Conservation (phyloP, 306 rosid species). For the Prunus mira region DNA sequence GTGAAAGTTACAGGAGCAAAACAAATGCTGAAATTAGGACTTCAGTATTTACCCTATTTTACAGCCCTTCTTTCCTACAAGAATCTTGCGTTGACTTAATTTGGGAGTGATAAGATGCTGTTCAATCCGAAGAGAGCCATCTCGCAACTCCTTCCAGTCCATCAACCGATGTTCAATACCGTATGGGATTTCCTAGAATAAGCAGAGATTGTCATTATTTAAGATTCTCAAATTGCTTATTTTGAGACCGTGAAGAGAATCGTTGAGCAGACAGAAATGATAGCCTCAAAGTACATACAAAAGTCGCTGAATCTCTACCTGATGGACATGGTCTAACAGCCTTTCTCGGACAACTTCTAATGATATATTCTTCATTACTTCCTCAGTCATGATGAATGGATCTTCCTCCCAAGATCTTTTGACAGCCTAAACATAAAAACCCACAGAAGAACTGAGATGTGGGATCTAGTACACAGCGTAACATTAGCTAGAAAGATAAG, state of each 20-base stretch:
- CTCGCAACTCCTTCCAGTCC: conserved; percentile 89
- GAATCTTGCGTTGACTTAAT: conserved; percentile 86
- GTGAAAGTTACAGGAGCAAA: background rate
- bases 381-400: conserved; percentile 79
- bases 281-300: conserved; percentile 8
- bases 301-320: conserved; percentile 46
- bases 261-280: background rate
- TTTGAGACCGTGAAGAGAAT: conserved; percentile 1
- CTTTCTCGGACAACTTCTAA: conserved; percentile 95
- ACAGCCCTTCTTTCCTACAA: conserved; percentile 86
- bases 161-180: conserved; percentile 76
- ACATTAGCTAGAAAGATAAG: conserved; percentile 1
- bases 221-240: conserved; percentile 11
- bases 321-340: conserved; percentile 89
- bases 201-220: conserved; percentile 19
- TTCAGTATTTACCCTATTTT: conserved; percentile 72
- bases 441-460: conserved; percentile 23
- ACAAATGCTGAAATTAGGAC: conserved; percentile 3
- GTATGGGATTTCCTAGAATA: conserved; percentile 85
- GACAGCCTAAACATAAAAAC: conserved; percentile 66
- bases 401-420: conserved; percentile 94
- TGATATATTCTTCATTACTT: conserved; percentile 82
- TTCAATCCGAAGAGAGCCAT: conserved; percentile 91
- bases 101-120: conserved; percentile 78
- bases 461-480: background rate